Base-by-base conservation (phyloP, 2,329 filamentous ascomycete species). In the Bipolaris oryzae region DNA sequence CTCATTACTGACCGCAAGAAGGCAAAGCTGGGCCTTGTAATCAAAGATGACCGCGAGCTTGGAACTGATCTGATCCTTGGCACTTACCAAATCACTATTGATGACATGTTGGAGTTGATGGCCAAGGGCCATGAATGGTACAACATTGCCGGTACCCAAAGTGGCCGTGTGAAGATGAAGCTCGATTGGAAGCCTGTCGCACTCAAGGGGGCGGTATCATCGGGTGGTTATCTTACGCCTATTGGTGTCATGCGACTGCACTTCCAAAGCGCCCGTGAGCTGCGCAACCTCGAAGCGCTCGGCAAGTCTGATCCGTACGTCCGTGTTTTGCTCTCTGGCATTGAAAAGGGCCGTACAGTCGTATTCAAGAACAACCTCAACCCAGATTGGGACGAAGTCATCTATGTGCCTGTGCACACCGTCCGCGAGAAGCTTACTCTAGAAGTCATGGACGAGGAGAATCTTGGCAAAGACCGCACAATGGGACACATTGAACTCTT, bases 251-350 rank as follows among this genome's bases (percentile, higher is more conserved):
- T 98, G 87, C 89, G 95, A 61, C 83, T 99, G 64, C 93, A 99
- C 76, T 94, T 98, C 81, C 86, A 91, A 79, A 88, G 86, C 69
- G 95, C 92, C 28, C 85, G 83, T 47, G 87, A 93, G 67, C 84
- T 99, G 41, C 90, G 92, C 57, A 99, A 99, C 75, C 84, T 97
- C 50, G 95, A 99, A 77, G 91, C 92, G 2, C 86, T 99, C 76
- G 95, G 95, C 77, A 98, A 98, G 78, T 98, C 95, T 0, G 96
- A 99, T 76, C 92, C 95, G 0, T 99, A 99, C 69, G 91, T 88
- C 20, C 89, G 94, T 39, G 89, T 98, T 1, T 78, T 97, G 50
- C 84, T 97, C 7, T 96, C 93, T 45, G 94, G 95, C 43, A 87
- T 98, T 54, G 89, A 95, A 73, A 96, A 94, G 76, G 92, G 86